A percentile compares a stretch with the other conserved stretches of the same genome.
These are phyloP conservation scores for Volvox carteri DNA, from an alignment of 163 green algal species.

Conservation along the genomic window DNA sequence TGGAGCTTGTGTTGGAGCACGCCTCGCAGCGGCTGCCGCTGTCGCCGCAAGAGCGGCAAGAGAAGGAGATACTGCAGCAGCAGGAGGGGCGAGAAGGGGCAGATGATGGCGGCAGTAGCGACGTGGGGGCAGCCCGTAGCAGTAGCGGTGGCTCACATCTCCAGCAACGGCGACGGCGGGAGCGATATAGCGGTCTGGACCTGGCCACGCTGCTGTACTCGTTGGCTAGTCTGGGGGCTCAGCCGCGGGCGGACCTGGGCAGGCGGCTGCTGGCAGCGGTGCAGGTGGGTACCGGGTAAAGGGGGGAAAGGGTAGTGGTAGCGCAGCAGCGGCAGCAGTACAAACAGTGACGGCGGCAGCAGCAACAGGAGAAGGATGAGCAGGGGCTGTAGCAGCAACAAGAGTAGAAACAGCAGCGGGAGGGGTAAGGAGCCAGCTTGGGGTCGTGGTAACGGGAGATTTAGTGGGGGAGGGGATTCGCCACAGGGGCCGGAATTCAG, in stretches of 20 bases:
- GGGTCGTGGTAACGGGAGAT: no score
- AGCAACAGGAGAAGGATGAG: no score
- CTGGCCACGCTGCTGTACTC: conserved; percentile 25
- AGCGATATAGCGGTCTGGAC: conserved; percentile 31
- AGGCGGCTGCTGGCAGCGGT: conserved; percentile 16
- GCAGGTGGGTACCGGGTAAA: conserved; percentile 4
- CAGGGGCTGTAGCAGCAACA: no score
- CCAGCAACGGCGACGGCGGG: background rate
- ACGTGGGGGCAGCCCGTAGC: background rate
- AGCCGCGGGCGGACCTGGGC: background rate
- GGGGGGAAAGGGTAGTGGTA: no score
- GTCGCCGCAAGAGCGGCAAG: background rate
- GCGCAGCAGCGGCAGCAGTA: no score
- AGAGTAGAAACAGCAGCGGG: no score
- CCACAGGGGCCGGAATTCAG: no score
- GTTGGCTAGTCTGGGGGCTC: background rate
- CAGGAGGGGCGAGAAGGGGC: background rate
- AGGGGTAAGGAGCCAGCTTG: no score
- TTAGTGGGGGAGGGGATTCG: no score
- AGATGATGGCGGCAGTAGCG: background rate
- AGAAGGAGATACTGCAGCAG: background rate
- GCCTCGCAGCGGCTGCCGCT: background rate
- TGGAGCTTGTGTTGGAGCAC: conserved; percentile 7
- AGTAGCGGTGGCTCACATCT: no score
- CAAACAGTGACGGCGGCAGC: no score